These are phyloP conservation scores for Racocetra persica DNA, from an alignment of 371 early-diverging fungal genomes.

Conservation along the genomic window DNA sequence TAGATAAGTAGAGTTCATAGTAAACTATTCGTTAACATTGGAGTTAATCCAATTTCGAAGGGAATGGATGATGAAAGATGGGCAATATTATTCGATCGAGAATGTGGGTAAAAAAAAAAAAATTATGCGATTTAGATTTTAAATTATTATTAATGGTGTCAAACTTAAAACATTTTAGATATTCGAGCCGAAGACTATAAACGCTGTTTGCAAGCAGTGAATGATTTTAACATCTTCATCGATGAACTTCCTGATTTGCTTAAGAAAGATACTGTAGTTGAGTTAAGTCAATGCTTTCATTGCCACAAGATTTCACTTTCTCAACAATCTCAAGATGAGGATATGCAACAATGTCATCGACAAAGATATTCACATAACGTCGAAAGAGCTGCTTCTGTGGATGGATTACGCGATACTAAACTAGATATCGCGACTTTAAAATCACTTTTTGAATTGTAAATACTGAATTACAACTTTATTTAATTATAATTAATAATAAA, in stretches of 20 bases:
- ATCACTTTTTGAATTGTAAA: conserved; percentile 8
- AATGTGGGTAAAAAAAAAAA: background rate
- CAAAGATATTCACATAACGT: conserved; percentile 2
- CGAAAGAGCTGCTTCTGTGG: background rate
- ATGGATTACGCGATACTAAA: conserved; percentile 9
- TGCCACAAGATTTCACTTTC: conserved; percentile 7
- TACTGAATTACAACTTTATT: background rate
- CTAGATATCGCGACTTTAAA: background rate
- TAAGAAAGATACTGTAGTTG: background rate
- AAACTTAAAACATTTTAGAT: background rate
- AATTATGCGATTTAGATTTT: background rate
- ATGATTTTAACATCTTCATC: conserved; percentile 10
- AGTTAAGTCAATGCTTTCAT: background rate
- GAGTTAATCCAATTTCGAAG: background rate
- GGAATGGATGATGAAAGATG: conserved; percentile 15
- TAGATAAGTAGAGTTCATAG: no score
- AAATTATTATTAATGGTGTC: background rate
- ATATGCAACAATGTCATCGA: background rate
- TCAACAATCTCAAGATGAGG: background rate
- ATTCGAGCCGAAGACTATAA: conserved; percentile 26
- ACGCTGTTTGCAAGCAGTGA: background rate
- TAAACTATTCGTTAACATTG: no score
- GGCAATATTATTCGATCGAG: conserved; percentile 21
- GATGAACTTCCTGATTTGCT: conserved; percentile 17
- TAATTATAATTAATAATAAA: background rate